Base-by-base conservation (phyloP, 192 early-diverging fungal genomes). In the Mortierella claussenii region DNA sequence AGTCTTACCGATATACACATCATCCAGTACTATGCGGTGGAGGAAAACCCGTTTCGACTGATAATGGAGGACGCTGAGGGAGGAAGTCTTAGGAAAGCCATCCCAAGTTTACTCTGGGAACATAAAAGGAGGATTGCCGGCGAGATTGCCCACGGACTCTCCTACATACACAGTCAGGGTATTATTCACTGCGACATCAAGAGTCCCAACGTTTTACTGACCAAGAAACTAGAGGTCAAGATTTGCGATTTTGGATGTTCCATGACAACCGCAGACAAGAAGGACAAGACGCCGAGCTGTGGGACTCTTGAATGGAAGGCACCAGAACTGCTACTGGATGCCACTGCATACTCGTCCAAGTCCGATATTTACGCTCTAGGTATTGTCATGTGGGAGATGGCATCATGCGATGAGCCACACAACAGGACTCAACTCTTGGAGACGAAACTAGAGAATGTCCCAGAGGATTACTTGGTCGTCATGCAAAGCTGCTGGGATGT, bases 111-210 rank as follows among this genome's bases (percentile, higher is more conserved):
- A n/a, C n/a, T n/a, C n/a, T n/a, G n/a, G n/a, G n/a, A n/a, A n/a
- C n/a, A n/a, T n/a, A n/a, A n/a, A n/a, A n/a, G n/a, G n/a, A n/a
- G n/a, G n/a, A n/a, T n/a, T n/a, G n/a, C n/a, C n/a, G n/a, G n/a
- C n/a, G n/a, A n/a, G n/a, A n/a, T n/a, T n/a, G n/a, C n/a, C n/a
- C n/a, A n/a, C n/a, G n/a, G n/a, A n/a, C n/a, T n/a, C n/a, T n/a
- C n/a, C n/a, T n/a, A n/a, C n/a, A n/a, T n/a, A n/a, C n/a, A n/a
- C n/a, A n/a, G n/a, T n/a, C n/a, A 15, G 47, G 46, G 44, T 18
- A 51, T 79, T 34, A n/a, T 79, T 17, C 75, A 79, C 32, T 49
- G 75, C 23, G 75, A 79, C 59, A 50, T 79, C 55, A 67, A 79
- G 40, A 69, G 65, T 23, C 20, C 1, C 34, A 79, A 61, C 37